Evolutionary conservation across 768 basidiomycete genomes (phyloP).

Genomic region (Amanita muscaria): DNA sequence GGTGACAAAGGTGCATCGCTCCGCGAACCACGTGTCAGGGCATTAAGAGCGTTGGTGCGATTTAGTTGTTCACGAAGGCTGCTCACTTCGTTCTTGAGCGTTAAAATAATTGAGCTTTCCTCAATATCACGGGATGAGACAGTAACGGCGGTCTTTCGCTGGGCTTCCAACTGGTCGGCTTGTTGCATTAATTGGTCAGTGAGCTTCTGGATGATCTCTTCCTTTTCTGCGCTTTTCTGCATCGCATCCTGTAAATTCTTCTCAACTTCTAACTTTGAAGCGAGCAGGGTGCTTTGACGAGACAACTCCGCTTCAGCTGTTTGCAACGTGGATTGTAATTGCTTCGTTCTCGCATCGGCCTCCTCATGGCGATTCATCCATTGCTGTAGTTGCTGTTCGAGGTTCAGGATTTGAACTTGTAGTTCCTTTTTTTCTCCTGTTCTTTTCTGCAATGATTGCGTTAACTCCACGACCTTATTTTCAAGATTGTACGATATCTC

Average conservation of each 20-base stretch:
- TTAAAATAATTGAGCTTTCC: constrained; percentile 78
- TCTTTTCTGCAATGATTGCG: constrained; percentile 84
- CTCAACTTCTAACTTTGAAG: constrained; percentile 73
- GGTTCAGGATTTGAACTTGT: constrained; percentile 59
- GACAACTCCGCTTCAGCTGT: constrained; percentile 62
- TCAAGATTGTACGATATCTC: constrained; percentile 96
- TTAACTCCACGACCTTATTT: constrained; percentile 99
- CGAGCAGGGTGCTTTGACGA: constrained; percentile 66
- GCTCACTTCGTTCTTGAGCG: constrained; percentile 88
- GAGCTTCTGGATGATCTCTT: constrained; percentile 72
- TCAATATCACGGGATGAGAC: constrained; percentile 64
- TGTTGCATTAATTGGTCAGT: constrained; percentile 70
- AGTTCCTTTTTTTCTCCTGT: constrained; percentile 88
- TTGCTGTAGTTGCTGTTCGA: constrained; percentile 79
- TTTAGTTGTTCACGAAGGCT: constrained; percentile 92
- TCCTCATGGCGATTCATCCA: constrained; percentile 90
- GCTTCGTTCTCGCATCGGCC: constrained; percentile 62
- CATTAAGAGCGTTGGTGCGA: constrained; percentile 87
- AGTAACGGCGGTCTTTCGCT: constrained; percentile 60
- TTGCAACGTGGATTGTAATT: constrained; percentile 61
- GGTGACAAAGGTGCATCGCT: constrained; percentile 73
- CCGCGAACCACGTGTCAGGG: constrained; percentile 67
- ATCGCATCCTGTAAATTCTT: constrained; percentile 70
- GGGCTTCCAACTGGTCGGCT: constrained; percentile 65
- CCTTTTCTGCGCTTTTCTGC: constrained; percentile 70